Evolutionary conservation across 2,329 filamentous ascomycete species (phyloP).

Genomic region (Monosporascus sp.): DNA sequence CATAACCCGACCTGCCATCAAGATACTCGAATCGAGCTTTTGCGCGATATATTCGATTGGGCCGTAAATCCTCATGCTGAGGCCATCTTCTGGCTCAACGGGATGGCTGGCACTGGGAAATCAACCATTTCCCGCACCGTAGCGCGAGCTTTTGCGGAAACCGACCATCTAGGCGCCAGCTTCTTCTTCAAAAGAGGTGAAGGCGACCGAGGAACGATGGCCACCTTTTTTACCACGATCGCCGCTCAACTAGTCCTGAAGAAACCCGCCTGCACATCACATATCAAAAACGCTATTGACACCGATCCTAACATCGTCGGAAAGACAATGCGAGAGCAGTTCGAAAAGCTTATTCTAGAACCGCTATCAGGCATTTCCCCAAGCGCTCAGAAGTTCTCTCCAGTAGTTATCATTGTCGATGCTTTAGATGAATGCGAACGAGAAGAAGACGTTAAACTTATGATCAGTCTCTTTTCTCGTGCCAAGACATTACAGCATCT

Average conservation of each 20-base stretch:
- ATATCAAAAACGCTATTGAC: slow-evolving; percentile 20
- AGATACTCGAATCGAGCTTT: slow-evolving; percentile 27
- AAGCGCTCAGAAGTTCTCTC: not conserved
- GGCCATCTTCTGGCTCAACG: too few relatives aligned
- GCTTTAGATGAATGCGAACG: slow-evolving; percentile 32
- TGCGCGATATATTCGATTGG: slow-evolving; percentile 11
- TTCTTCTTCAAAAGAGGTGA: too few relatives aligned
- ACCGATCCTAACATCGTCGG: slow-evolving; percentile 21
- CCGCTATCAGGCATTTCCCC: slow-evolving; percentile 20
- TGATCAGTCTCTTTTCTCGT: slow-evolving; percentile 24
- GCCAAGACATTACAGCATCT: slow-evolving; percentile 5
- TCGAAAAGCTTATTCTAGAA: slow-evolving; percentile 32
- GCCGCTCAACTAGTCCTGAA: too few relatives aligned
- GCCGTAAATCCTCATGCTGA: too few relatives aligned
- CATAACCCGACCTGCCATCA: slow-evolving; percentile 26
- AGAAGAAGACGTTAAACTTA: slow-evolving; percentile 22
- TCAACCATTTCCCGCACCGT: too few relatives aligned
- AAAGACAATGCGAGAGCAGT: slow-evolving; percentile 31
- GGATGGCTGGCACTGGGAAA: too few relatives aligned
- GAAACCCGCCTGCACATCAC: too few relatives aligned
- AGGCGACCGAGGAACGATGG: too few relatives aligned
- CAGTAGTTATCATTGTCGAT: slow-evolving; percentile 25
- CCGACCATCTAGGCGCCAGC: too few relatives aligned
- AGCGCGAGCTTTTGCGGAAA: too few relatives aligned
- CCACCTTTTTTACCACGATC: too few relatives aligned